Percentiles rank a stretch among this genome's conserved stretches.
These are phyloP conservation scores for Aspergillus coremiiformis DNA, from an alignment of 495 filamentous ascomycete genomes.

Conservation along the genomic window DNA sequence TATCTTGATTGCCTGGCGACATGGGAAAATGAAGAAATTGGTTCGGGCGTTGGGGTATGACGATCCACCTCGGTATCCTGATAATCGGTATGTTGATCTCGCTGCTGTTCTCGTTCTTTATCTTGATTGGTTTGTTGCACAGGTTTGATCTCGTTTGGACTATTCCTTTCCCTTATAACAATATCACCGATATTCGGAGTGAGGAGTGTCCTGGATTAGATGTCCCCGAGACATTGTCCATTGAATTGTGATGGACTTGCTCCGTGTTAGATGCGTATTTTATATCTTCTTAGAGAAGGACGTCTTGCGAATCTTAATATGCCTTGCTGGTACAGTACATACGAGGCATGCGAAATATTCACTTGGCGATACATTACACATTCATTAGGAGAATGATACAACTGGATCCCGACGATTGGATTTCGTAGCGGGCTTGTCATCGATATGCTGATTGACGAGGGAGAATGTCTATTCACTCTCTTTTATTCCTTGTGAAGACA, in stretches of 20 bases:
- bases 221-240: constrained; percentile 6
- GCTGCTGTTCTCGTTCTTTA: not conserved
- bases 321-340: no score
- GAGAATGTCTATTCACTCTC: not conserved
- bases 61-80: constrained; percentile 19
- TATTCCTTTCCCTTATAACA: constrained; percentile 32
- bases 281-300: not conserved
- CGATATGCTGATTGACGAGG: not conserved
- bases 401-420: not conserved
- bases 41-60: constrained; percentile 14
- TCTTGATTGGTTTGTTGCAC: not conserved
- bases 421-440: not conserved
- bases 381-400: no score
- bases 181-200: constrained; percentile 27
- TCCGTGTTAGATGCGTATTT: not conserved
- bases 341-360: no score
- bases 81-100: constrained; percentile 19
- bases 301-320: no score
- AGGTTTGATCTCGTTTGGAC: constrained; percentile 47
- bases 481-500: not conserved
- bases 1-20: constrained; percentile 30
- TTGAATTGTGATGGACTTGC: constrained; percentile 11
- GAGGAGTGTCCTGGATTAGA: constrained; percentile 43
- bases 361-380: no score
- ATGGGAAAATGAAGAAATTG: constrained; percentile 18